Conservation (phyloP, 352 stramenopile genomes). For the Globisporangium camurandrum region DNA sequence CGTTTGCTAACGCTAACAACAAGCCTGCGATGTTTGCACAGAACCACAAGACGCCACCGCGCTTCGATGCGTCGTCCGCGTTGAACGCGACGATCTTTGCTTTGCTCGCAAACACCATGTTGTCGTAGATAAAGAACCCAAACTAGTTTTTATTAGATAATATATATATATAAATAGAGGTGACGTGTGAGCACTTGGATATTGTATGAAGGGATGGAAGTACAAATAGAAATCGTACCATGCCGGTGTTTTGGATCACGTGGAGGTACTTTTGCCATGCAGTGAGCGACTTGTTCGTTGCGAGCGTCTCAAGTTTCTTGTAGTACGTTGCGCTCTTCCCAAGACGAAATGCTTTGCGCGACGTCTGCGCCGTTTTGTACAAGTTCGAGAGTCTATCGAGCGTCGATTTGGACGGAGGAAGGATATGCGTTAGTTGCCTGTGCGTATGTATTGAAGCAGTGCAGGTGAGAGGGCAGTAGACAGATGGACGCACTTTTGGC, state of each 20-base stretch:
- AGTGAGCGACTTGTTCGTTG: constrained; percentile 37
- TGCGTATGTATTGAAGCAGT: neutral
- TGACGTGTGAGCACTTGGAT: neutral
- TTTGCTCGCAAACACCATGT: constrained; percentile 78
- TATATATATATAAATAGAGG: neutral
- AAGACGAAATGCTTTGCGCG: constrained; percentile 79
- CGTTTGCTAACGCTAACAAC: constrained; percentile 52
- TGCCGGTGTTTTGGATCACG: constrained; percentile 73
- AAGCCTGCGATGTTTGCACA: constrained; percentile 78
- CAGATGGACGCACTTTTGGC: constrained; percentile 31
- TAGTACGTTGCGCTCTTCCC: constrained; percentile 79
- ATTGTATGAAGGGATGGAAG: too few species aligned
- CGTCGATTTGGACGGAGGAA: neutral
- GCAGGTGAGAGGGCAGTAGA: neutral
- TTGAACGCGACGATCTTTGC: constrained; percentile 65
- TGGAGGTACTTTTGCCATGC: constrained; percentile 35
- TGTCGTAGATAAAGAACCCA: constrained; percentile 85
- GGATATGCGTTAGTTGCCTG: neutral
- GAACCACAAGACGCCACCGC: constrained; percentile 79
- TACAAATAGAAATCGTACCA: constrained; percentile 20
- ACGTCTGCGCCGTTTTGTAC: constrained; percentile 77
- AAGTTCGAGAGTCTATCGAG: constrained; percentile 39
- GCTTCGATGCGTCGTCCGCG: constrained; percentile 49
- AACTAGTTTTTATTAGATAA: constrained; percentile 16
- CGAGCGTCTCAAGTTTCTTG: constrained; percentile 59